A percentile compares a stretch with the other conserved stretches of the same genome.
Evolutionary conservation across 345 rosid species (phyloP).

Genomic region (Psidium guajava): DNA sequence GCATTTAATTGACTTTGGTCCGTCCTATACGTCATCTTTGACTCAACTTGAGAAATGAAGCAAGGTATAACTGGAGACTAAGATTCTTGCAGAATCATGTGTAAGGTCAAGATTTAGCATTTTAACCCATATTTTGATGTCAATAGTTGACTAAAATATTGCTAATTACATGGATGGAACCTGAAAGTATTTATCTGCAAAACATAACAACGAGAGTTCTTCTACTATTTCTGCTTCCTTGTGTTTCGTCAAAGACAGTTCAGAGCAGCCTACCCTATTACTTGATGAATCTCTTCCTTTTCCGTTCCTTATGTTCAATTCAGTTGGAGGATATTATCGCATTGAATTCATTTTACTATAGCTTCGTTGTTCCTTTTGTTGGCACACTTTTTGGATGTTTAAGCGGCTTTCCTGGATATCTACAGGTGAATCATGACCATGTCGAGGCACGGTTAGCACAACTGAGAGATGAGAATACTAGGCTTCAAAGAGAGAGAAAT

Average conservation of each 20-base stretch:
- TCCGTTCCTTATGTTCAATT: not conserved
- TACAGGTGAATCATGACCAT: not conserved
- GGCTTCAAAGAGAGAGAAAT: conserved; percentile 2
- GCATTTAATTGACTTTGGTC: not conserved
- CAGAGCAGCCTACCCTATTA: not conserved
- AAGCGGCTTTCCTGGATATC: not conserved
- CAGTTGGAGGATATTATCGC: not conserved
- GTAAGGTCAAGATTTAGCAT: not conserved
- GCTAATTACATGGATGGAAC: not conserved
- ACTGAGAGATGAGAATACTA: not conserved
- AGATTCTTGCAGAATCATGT: not conserved
- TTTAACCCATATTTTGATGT: not conserved
- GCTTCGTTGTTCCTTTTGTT: not conserved
- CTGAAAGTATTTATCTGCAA: not conserved
- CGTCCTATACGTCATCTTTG: not conserved
- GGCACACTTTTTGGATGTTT: not conserved
- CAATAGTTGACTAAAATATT: not conserved
- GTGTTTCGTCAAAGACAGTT: not conserved
- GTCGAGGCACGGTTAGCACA: not conserved
- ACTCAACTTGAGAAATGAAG: not conserved
- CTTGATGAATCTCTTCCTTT: not conserved
- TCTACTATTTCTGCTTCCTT: not conserved
- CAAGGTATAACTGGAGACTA: not conserved
- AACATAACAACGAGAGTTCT: not conserved
- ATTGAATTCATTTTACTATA: not conserved